These are phyloP conservation scores for Extremus antarcticus DNA, from an alignment of 495 filamentous ascomycete genomes.

Conservation along the genomic window DNA sequence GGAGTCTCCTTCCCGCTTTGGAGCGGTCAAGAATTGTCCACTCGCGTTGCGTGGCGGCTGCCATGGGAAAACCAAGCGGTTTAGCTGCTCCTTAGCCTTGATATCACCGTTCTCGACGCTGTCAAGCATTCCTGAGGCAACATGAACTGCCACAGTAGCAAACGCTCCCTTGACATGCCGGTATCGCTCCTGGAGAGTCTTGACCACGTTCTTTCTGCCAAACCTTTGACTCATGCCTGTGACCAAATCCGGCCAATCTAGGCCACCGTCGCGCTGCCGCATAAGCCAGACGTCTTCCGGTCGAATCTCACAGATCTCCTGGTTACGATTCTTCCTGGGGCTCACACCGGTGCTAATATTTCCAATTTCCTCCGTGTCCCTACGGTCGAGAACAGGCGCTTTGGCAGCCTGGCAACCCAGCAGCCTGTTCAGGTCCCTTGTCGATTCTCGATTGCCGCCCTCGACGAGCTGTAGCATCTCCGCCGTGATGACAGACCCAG, in stretches of 20 bases:
- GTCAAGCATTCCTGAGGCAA: not conserved
- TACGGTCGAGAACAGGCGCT: no score
- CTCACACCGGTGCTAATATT: no score
- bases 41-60: not conserved
- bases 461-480: no score
- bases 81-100: not conserved
- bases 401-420: no score
- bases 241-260: not conserved
- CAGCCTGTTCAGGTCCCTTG: no score
- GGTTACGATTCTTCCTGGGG: not conserved
- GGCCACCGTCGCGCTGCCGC: not conserved
- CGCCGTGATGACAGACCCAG: no score
- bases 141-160: not conserved
- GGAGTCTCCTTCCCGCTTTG: not conserved
- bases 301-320: slow-evolving; percentile 4
- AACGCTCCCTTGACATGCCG: slow-evolving; percentile 1
- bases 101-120: not conserved
- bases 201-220: not conserved
- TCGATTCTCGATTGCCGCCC: no score
- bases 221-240: not conserved
- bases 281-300: slow-evolving; percentile 1
- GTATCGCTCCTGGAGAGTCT: not conserved
- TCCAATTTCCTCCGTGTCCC: no score
- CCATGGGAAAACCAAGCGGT: not conserved
- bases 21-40: not conserved